These are phyloP conservation scores for Camelina sativa DNA, from an alignment of 345 rosid species.

Conservation along the genomic window DNA sequence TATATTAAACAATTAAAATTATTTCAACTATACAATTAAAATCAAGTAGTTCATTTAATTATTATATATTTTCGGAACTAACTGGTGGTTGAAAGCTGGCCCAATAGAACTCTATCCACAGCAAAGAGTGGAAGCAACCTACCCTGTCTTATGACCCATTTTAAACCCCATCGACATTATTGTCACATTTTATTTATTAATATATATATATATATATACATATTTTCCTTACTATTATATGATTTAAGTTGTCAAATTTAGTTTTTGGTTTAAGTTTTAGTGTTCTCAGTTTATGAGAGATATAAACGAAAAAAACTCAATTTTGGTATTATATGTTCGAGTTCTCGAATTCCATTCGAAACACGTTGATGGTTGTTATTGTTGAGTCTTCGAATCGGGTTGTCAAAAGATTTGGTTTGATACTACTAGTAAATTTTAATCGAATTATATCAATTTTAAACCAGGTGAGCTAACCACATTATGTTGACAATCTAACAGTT, in stretches of 20 bases:
- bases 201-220: not conserved
- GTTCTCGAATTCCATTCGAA: not conserved
- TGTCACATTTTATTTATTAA: not conserved
- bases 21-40: slow-evolving; percentile 26
- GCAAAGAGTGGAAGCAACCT: slow-evolving; percentile 38
- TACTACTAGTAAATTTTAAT: not conserved
- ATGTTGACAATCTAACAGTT: slow-evolving; percentile 35
- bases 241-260: not conserved
- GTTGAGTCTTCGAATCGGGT: not conserved
- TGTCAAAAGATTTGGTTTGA: slow-evolving; percentile 18
- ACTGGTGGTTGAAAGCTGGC: slow-evolving; percentile 45
- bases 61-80: slow-evolving; percentile 4
- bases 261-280: not conserved
- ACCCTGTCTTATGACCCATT: slow-evolving; percentile 41
- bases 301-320: not conserved
- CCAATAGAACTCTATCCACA: slow-evolving; percentile 34
- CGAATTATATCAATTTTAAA: not conserved
- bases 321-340: not conserved
- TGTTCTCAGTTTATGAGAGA: not conserved
- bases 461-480: slow-evolving; percentile 13
- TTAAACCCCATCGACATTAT: slow-evolving; percentile 31
- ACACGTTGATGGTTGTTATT: not conserved
- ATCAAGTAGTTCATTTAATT: slow-evolving; percentile 22
- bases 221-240: not conserved
- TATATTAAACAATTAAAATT: slow-evolving; percentile 5